A percentile compares a stretch with the other conserved stretches of the same genome.
These are phyloP conservation scores for Pythium oligandrum DNA, from an alignment of 352 stramenopile species.

Conservation along the genomic window DNA sequence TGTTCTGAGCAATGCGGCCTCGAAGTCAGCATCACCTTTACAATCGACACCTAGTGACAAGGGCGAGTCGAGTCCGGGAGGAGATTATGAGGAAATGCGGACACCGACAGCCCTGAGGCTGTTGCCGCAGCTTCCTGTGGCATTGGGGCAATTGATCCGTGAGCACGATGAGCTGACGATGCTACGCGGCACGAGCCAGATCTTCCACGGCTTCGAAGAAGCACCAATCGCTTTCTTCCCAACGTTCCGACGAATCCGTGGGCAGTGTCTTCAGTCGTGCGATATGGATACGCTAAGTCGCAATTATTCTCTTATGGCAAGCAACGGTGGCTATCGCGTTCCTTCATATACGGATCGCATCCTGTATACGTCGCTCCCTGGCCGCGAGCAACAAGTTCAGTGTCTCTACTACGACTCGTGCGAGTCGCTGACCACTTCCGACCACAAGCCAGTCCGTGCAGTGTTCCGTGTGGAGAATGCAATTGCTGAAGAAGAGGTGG, in stretches of 20 bases:
- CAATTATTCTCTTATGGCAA: slow-evolving; percentile 66
- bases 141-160: slow-evolving; percentile 34
- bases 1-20: slow-evolving; percentile 3
- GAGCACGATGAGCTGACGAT: slow-evolving; percentile 73
- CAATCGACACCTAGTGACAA: too few relatives aligned
- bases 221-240: slow-evolving; percentile 66
- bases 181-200: slow-evolving; percentile 51
- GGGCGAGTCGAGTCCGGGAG: too few relatives aligned
- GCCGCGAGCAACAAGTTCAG: slow-evolving; percentile 41
- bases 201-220: slow-evolving; percentile 81
- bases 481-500: neutral
- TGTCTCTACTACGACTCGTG: slow-evolving; percentile 77
- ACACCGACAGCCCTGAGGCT: slow-evolving; percentile 11
- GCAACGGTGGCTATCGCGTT: slow-evolving; percentile 59
- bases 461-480: slow-evolving; percentile 38
- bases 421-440: slow-evolving; percentile 63
- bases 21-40: neutral
- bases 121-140: slow-evolving; percentile 6
- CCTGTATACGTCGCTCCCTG: slow-evolving; percentile 72
- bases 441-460: slow-evolving; percentile 81
- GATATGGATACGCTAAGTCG: slow-evolving; percentile 28
- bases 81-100: slow-evolving; percentile 8
- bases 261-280: slow-evolving; percentile 29
- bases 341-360: slow-evolving; percentile 90
- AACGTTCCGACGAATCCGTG: slow-evolving; percentile 71